A percentile compares a stretch with the other conserved stretches of the same genome.
phyloP scores from a whole-genome alignment of 331 rosid species.

The Phaseolus coccineus region DNA sequence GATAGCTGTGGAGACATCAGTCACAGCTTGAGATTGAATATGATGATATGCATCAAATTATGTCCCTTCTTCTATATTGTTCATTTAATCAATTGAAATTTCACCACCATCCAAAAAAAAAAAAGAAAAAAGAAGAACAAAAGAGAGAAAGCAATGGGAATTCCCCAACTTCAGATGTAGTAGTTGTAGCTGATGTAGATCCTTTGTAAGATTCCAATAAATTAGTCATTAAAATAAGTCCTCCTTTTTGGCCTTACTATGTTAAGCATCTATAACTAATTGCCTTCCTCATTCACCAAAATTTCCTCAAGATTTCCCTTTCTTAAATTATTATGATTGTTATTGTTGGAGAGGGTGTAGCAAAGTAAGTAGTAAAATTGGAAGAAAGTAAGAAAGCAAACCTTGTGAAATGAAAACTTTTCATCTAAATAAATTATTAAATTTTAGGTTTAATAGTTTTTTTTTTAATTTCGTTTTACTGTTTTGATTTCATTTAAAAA shows the following conservation, averaged over 20 bases:
- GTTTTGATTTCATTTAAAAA: too few species aligned
- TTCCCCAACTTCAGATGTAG: slow-evolving; percentile 36
- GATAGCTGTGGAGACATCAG: slow-evolving; percentile 82
- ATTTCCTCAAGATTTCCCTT: not conserved
- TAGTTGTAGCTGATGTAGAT: slow-evolving; percentile 50
- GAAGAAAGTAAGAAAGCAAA: not conserved
- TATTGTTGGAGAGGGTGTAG: not conserved
- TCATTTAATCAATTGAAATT: slow-evolving; percentile 17
- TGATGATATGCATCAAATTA: not conserved
- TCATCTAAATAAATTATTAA: too few species aligned
- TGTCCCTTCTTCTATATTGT: slow-evolving; percentile 16
- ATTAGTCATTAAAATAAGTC: slow-evolving; percentile 34
- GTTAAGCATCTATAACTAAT: slow-evolving; percentile 6
- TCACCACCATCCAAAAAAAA: not conserved
- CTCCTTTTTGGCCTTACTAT: slow-evolving; percentile 25
- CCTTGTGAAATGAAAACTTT: too few species aligned
- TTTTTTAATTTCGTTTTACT: too few species aligned
- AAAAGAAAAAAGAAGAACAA: not conserved
- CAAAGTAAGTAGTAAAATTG: not conserved
- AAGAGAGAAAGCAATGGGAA: slow-evolving; percentile 33
- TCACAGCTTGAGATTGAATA: slow-evolving; percentile 63
- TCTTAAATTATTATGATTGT: not conserved
- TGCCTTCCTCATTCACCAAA: not conserved
- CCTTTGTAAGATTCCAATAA: slow-evolving; percentile 45
- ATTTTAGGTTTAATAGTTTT: too few species aligned